Percentiles rank a stretch among this genome's conserved stretches.
These are phyloP conservation scores for Castanospermum australe DNA, from an alignment of 306 rosid genomes.

Conservation along the genomic window DNA sequence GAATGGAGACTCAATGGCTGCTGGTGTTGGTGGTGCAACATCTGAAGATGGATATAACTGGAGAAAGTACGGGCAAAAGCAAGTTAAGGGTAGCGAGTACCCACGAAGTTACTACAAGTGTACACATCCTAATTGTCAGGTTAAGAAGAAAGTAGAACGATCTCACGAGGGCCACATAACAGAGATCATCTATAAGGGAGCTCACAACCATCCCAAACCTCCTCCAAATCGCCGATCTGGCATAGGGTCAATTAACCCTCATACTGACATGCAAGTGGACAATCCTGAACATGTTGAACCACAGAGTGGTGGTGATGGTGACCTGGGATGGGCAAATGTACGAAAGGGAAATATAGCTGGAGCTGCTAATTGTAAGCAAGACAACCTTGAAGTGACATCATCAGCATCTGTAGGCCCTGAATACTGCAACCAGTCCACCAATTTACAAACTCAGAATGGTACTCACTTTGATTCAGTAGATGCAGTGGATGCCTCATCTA, in stretches of 20 bases:
- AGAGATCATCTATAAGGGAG: slow-evolving; percentile 91
- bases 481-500: slow-evolving; percentile 81
- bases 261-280: slow-evolving; percentile 63
- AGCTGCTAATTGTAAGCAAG: slow-evolving; percentile 67
- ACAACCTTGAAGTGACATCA: slow-evolving; percentile 80
- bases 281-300: slow-evolving; percentile 58
- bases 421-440: slow-evolving; percentile 57
- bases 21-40: slow-evolving; percentile 62
- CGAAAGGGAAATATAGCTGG: slow-evolving; percentile 53
- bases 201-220: slow-evolving; percentile 87
- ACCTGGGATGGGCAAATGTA: slow-evolving; percentile 50
- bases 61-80: slow-evolving; percentile 98
- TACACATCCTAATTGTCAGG: slow-evolving; percentile 80
- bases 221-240: slow-evolving; percentile 75
- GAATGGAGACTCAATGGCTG: slow-evolving; percentile 57
- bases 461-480: slow-evolving; percentile 64
- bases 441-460: slow-evolving; percentile 68
- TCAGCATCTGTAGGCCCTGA: slow-evolving; percentile 66
- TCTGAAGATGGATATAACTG: slow-evolving; percentile 93
- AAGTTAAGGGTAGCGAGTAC: slow-evolving; percentile 93
- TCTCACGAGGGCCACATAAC: slow-evolving; percentile 93
- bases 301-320: slow-evolving; percentile 58
- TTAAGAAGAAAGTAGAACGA: slow-evolving; percentile 91
- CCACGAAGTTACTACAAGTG: slow-evolving; percentile 97
- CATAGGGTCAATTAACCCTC: slow-evolving; percentile 56